Conservation (phyloP, 208 protist genomes). For the Leptomonas pyrrhocoris region DNA sequence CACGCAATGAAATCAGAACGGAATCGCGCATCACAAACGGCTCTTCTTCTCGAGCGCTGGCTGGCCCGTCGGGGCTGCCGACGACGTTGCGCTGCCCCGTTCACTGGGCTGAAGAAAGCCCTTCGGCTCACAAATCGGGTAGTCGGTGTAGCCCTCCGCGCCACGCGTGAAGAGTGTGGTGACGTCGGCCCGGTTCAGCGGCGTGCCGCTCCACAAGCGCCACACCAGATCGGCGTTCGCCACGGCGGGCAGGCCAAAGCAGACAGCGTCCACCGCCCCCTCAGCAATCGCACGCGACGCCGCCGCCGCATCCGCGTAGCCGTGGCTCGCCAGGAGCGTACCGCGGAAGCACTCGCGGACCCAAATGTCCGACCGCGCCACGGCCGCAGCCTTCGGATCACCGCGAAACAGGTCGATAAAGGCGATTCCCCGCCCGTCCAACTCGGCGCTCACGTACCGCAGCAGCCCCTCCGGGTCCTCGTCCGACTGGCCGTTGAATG, state of each 20-base stretch:
- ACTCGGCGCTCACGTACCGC: slow-evolving; percentile 55
- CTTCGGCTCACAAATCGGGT: slow-evolving; percentile 31
- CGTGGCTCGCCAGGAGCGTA: slow-evolving; percentile 25
- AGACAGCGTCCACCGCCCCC: slow-evolving; percentile 56
- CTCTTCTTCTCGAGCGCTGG: too few relatives aligned
- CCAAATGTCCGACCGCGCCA: slow-evolving; percentile 18
- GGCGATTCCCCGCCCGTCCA: slow-evolving; percentile 44
- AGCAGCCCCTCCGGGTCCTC: slow-evolving; percentile 44
- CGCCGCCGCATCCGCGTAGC: slow-evolving; percentile 23
- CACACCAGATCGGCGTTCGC: slow-evolving; percentile 26
- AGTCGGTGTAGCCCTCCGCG: slow-evolving; percentile 50
- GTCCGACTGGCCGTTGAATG: slow-evolving; percentile 40
- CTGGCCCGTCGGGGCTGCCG: too few relatives aligned
- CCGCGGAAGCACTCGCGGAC: slow-evolving; percentile 23
- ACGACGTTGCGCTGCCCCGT: too few relatives aligned
- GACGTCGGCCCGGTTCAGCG: slow-evolving; percentile 23
- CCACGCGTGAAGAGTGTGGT: slow-evolving; percentile 24
- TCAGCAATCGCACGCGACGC: slow-evolving; percentile 55
- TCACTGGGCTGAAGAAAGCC: neutral
- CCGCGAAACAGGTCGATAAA: slow-evolving; percentile 52
- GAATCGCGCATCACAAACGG: too few relatives aligned
- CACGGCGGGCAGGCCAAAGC: slow-evolving; percentile 39
- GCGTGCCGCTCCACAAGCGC: slow-evolving; percentile 11
- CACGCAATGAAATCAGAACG: too few relatives aligned
- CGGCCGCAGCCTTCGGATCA: slow-evolving; percentile 15